Base-by-base conservation (phyloP, 495 filamentous ascomycete genomes). In the Trichoderma orchidacearum region DNA sequence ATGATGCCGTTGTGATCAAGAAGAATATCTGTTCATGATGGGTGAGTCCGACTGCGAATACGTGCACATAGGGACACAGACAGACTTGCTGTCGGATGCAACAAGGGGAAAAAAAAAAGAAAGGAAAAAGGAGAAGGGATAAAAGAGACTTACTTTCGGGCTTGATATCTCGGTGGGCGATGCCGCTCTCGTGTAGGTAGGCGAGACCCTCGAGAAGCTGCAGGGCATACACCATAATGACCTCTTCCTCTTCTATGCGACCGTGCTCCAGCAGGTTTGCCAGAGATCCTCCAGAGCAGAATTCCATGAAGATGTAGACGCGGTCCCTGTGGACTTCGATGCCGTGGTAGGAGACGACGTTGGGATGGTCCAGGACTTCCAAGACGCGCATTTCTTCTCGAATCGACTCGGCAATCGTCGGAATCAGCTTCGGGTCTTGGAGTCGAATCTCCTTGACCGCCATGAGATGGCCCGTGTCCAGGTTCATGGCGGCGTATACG, bases 251-350 rank as follows among this genome's bases (percentile, higher is more conserved):
- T 68, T 98, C 93, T 58, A 98, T 95, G 23, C 94, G 85, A 9
- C 93, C 93, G 64, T 98, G 91, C 69, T 98, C 93, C 17, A 98
- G 75, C 57, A 97, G 73, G 23, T 78, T 83, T 41, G 93, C 90
- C n/a, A 98, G 73, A 5, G 92, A 96, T 17, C 93, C 93, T 30
- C 94, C 92, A 3, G 88, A 91, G 63, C 93, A 98, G 68, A 94
- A 96, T 69, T 98, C 93, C 93, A 98, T 98, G 71, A 98, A 98
- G 61, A 98, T 94, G 70, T 97, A 98, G 5, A 97, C 94, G 63
- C 95, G 95, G 74, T 98, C 93, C 35, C 93, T 82, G 68, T 97
- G 93, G 3, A 96, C 93, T 67, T 98, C 93, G 63, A 98, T 96
- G 51, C 93, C 93, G 63, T 92, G 91, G 70, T 98, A 98, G 6